phyloP scores from a whole-genome alignment of 495 filamentous ascomycete species.

The Immersiella caudata region DNA sequence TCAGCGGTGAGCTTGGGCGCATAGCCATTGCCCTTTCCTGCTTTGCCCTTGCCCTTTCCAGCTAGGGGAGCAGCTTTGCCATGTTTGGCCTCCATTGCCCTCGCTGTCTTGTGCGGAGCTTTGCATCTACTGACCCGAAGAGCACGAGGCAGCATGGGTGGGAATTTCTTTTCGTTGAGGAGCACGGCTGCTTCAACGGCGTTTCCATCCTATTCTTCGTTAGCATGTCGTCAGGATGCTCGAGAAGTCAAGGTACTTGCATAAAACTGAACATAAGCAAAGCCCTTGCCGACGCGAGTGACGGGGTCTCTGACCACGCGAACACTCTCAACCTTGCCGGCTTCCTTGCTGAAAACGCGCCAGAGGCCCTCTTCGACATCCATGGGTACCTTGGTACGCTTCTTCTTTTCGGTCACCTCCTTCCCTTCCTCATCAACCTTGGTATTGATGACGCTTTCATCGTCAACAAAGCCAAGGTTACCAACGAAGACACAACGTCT shows the following conservation, averaged over 20 bases:
- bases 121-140: conserved; percentile 86
- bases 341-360: conserved; percentile 74
- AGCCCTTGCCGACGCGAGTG: conserved; percentile 93
- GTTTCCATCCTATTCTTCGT: conserved; percentile 65
- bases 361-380: conserved; percentile 96
- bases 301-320: conserved; percentile 87
- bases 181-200: conserved; percentile 85
- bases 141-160: conserved; percentile 84
- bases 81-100: conserved; percentile 44
- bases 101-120: conserved; percentile 68
- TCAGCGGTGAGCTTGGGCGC: conserved; percentile 66
- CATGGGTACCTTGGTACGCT: conserved; percentile 67
- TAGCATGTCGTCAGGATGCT: neutral
- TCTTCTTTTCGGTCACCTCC: conserved; percentile 59
- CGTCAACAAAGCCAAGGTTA: conserved; percentile 92
- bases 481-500: conserved; percentile 94
- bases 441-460: conserved; percentile 66
- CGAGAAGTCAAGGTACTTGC: conserved; percentile 38
- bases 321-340: conserved; percentile 87
- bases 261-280: conserved; percentile 96
- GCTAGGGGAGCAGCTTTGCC: conserved; percentile 4
- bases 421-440: conserved; percentile 57
- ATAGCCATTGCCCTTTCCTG: conserved; percentile 49
- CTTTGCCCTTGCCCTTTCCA: conserved; percentile 20
- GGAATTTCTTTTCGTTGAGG: conserved; percentile 86